Percentiles rank a stretch among this genome's conserved stretches.
Conservation (phyloP, 768 basidiomycete genomes). For the Candolleomyces aberdarensis region DNA sequence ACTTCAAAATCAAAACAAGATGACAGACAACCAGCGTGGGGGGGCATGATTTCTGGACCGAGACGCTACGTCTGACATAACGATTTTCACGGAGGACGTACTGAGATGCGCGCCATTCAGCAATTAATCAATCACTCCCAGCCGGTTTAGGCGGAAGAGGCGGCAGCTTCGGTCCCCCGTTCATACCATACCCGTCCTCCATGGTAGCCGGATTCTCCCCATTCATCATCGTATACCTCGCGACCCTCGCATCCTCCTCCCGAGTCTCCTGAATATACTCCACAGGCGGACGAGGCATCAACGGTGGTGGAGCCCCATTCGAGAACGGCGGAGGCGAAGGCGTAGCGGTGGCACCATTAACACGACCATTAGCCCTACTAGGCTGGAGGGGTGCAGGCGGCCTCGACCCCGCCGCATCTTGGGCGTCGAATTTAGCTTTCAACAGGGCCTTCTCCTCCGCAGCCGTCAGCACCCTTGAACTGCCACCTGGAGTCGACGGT, state of each 20-base stretch:
- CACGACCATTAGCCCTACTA: constrained; percentile 15
- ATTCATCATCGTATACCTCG: constrained; percentile 33
- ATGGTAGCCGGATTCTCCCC: constrained; percentile 1
- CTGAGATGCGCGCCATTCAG: neutral
- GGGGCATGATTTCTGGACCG: neutral
- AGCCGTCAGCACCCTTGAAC: constrained; percentile 49
- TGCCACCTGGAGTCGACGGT: constrained; percentile 23
- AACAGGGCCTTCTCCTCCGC: constrained; percentile 78
- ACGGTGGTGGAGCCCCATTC: constrained; percentile 53
- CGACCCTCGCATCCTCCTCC: constrained; percentile 64
- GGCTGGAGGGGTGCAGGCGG: constrained; percentile 16
- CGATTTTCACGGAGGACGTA: neutral
- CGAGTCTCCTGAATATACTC: constrained; percentile 83
- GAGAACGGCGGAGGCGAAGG: constrained; percentile 4
- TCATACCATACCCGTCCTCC: constrained; percentile 2
- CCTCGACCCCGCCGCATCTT: constrained; percentile 32
- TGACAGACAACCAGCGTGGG: neutral
- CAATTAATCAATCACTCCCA: neutral
- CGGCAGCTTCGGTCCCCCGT: constrained; percentile 12
- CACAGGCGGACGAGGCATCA: constrained; percentile 72
- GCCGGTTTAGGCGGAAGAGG: constrained; percentile 17
- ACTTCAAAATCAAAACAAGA: neutral
- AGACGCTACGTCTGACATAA: neutral
- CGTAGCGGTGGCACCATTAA: constrained; percentile 10
- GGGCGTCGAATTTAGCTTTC: constrained; percentile 58